These are phyloP conservation scores for Cotoneaster glaucophyllus DNA, from an alignment of 306 rosid species.

Conservation along the genomic window DNA sequence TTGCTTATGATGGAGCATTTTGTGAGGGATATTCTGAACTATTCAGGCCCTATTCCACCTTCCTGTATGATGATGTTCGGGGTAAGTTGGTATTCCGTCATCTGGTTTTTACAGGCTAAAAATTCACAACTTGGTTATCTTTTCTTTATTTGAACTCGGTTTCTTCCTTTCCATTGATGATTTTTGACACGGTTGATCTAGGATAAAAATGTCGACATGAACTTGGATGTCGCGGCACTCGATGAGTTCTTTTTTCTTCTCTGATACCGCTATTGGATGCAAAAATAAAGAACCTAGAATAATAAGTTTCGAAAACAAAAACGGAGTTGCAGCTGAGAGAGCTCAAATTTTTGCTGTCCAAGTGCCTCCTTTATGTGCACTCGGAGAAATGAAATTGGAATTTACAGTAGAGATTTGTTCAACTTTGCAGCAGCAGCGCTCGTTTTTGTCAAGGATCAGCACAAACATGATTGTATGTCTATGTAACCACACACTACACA, in stretches of 20 bases:
- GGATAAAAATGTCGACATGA: constrained; percentile 29
- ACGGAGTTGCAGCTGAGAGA: no score
- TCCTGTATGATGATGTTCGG: constrained; percentile 33
- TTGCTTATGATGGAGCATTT: constrained; percentile 19
- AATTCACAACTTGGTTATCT: neutral
- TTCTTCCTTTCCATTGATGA: neutral
- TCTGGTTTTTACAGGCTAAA: neutral
- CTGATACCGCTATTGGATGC: neutral
- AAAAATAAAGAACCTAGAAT: no score
- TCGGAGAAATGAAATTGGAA: constrained; percentile 20
- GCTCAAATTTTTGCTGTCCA: neutral
- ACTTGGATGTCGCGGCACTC: constrained; percentile 12
- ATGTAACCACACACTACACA: neutral
- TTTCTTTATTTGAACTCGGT: neutral
- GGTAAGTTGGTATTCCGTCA: constrained; percentile 17
- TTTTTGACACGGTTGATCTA: constrained; percentile 6
- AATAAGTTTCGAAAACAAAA: no score
- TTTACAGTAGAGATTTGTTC: neutral
- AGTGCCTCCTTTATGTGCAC: constrained; percentile 32
- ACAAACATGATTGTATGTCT: constrained; percentile 35
- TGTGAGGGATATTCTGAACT: constrained; percentile 14
- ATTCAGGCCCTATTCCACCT: constrained; percentile 20
- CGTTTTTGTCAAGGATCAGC: constrained; percentile 47
- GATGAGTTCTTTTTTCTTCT: constrained; percentile 15
- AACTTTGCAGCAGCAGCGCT: constrained; percentile 46